These are phyloP conservation scores for Paramecium tetraurelia DNA, from an alignment of 73 alveolate genomes.

Conservation along the genomic window DNA sequence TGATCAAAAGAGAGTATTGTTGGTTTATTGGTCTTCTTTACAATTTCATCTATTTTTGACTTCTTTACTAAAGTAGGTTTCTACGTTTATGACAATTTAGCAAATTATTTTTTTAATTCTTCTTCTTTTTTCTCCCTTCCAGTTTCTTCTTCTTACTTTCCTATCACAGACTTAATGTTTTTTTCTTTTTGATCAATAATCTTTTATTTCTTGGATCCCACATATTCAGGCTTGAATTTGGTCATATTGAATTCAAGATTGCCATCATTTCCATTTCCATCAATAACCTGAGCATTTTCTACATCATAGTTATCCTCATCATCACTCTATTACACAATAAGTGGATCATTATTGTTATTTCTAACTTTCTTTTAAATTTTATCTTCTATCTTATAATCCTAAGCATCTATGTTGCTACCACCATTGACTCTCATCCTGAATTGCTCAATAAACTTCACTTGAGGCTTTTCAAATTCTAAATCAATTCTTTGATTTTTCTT, in stretches of 20 bases:
- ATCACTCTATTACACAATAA: neutral
- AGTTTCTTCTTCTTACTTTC: neutral
- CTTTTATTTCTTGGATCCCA: slow-evolving; percentile 9
- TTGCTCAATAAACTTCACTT: slow-evolving; percentile 16
- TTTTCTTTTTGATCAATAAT: neutral
- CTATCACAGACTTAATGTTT: neutral
- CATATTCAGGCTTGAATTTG: neutral
- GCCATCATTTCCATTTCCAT: neutral
- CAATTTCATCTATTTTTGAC: neutral
- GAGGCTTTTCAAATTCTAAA: slow-evolving; percentile 1
- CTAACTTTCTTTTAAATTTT: neutral
- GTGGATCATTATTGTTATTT: neutral
- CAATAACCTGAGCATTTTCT: neutral
- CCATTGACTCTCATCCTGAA: slow-evolving; percentile 28
- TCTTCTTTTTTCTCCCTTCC: neutral
- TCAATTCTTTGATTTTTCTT: neutral
- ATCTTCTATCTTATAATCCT: neutral
- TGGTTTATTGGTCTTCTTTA: slow-evolving; percentile 10
- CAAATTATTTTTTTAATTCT: neutral
- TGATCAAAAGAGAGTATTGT: slow-evolving; percentile 21
- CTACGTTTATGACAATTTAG: neutral
- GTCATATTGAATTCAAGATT: neutral
- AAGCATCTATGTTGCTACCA: neutral
- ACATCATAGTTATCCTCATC: slow-evolving; percentile 14
- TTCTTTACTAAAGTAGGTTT: neutral